These are phyloP conservation scores for Polysphondylium violaceum DNA, from an alignment of 78 protist genomes.

Conservation along the genomic window DNA sequence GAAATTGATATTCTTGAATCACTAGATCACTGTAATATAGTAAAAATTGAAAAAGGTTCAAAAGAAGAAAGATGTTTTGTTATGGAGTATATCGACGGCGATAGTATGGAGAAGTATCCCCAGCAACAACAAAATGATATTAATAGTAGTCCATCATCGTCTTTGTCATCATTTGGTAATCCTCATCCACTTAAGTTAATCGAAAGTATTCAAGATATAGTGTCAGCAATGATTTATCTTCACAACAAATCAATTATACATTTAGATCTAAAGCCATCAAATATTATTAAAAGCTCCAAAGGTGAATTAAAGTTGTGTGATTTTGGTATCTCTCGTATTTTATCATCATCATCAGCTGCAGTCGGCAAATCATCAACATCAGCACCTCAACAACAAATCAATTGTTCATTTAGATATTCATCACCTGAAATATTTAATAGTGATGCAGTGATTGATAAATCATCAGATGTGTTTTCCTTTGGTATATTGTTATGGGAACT, in stretches of 20 bases:
- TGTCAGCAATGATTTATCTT: slow-evolving; percentile 21
- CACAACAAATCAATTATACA: slow-evolving; percentile 39
- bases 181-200: slow-evolving; percentile 6
- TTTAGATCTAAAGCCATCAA: slow-evolving; percentile 70
- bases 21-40: neutral
- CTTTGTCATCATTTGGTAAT: neutral
- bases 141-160: neutral
- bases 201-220: neutral
- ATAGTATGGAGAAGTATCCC: slow-evolving; percentile 13
- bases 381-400: neutral
- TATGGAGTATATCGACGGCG: neutral
- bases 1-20: slow-evolving; percentile 8
- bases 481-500: slow-evolving; percentile 17
- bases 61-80: neutral
- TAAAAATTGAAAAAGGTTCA: slow-evolving; percentile 8
- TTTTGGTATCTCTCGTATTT: slow-evolving; percentile 72
- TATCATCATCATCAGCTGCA: too few relatives aligned
- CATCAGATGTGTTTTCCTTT: slow-evolving; percentile 34
- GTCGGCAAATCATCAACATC: neutral
- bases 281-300: slow-evolving; percentile 55
- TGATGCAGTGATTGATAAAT: neutral
- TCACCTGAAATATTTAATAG: slow-evolving; percentile 2
- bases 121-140: neutral
- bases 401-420: slow-evolving; percentile 27
- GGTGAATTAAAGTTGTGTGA: slow-evolving; percentile 67